Evolutionary conservation across 2,329 filamentous ascomycete species (phyloP).

Genomic region (Xylariales sp.): DNA sequence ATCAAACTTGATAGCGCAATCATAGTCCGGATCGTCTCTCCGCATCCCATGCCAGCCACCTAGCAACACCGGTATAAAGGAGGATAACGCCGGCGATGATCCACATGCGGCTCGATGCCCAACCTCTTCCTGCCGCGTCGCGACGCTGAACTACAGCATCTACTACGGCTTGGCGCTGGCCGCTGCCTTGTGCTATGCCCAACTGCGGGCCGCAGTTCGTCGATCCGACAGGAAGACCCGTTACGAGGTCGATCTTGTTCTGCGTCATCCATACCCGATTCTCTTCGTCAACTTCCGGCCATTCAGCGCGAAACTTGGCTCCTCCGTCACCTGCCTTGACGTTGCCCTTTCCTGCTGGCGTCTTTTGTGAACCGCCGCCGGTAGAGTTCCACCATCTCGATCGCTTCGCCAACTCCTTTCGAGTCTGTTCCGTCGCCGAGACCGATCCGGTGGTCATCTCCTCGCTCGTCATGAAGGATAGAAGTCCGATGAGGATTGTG

Average conservation of each 20-base stretch:
- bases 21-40: conserved; percentile 1
- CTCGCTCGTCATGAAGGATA: conserved; percentile 97
- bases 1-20: too few species aligned
- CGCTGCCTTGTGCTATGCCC: conserved; percentile 58
- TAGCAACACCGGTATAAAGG: conserved; percentile 76
- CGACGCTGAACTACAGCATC: conserved; percentile 72
- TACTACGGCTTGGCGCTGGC: conserved; percentile 67
- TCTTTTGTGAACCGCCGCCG: conserved; percentile 70
- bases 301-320: conserved; percentile 82
- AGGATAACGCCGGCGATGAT: conserved; percentile 69
- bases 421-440: conserved; percentile 70
- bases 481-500: conserved; percentile 88
- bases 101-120: conserved; percentile 77
- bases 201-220: conserved; percentile 47
- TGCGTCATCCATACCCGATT: conserved; percentile 92
- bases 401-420: conserved; percentile 70
- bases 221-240: conserved; percentile 60
- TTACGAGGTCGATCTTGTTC: conserved; percentile 71
- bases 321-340: conserved; percentile 92
- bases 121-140: conserved; percentile 71
- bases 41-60: conserved; percentile 53
- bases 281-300: conserved; percentile 82
- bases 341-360: conserved; percentile 62
- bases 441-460: conserved; percentile 97
- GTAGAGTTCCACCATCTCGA: conserved; percentile 97